A percentile compares a stretch with the other conserved stretches of the same genome.
phyloP scores from a whole-genome alignment of 768 basidiomycete genomes.

The Nidularia sp. region DNA sequence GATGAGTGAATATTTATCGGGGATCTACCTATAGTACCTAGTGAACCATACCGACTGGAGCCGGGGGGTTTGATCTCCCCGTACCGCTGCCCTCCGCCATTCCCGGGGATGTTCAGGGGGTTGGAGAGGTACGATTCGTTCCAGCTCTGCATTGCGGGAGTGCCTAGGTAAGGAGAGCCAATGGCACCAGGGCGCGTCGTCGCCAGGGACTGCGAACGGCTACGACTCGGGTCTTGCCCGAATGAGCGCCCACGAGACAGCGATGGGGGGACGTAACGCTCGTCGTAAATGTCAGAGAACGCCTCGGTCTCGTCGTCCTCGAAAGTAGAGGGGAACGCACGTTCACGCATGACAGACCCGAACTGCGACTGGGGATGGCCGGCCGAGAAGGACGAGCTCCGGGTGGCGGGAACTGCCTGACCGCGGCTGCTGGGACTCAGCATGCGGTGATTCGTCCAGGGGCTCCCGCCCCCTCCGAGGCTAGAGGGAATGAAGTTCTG shows the following conservation, averaged over 20 bases:
- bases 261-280: constrained; percentile 43
- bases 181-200: constrained; percentile 52
- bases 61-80: constrained; percentile 63
- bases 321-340: constrained; percentile 68
- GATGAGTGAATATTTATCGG: constrained; percentile 46
- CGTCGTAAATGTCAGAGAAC: constrained; percentile 60
- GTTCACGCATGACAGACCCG: constrained; percentile 61
- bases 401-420: constrained; percentile 5
- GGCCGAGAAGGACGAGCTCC: constrained; percentile 66
- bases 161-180: constrained; percentile 40
- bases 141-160: constrained; percentile 53
- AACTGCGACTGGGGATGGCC: constrained; percentile 48
- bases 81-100: constrained; percentile 30
- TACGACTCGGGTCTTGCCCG: constrained; percentile 61
- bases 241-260: constrained; percentile 52
- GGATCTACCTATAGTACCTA: constrained; percentile 53
- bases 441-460: constrained; percentile 43
- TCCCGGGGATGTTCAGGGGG: constrained; percentile 46
- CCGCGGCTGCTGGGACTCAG: constrained; percentile 35
- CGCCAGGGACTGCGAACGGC: constrained; percentile 75
- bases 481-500: constrained; percentile 47
- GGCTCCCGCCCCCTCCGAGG: constrained; percentile 33
- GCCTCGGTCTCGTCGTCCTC: constrained; percentile 78
- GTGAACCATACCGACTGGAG: constrained; percentile 59
- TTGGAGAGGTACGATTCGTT: constrained; percentile 48